phyloP scores from a whole-genome alignment of 148 eudicot genomes.

The Vaccinium vitisidaea region DNA sequence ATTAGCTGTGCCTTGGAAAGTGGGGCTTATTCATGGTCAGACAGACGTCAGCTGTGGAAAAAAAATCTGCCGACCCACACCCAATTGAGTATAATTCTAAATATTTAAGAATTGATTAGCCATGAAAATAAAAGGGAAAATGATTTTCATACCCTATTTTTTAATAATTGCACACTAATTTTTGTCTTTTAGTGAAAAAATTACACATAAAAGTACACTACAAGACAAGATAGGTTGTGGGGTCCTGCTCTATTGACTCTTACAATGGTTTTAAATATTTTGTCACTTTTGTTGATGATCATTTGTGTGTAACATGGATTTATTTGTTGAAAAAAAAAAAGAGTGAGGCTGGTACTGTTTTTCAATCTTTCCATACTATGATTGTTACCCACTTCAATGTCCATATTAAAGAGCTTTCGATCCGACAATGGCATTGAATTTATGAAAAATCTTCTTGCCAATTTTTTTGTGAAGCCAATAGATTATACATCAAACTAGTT shows the following conservation, averaged over 20 bases:
- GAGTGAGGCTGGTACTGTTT: not conserved
- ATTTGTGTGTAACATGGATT: not conserved
- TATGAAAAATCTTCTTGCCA: not conserved
- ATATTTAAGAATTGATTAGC: too few species aligned
- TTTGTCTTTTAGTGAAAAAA: too few species aligned
- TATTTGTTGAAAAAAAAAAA: not conserved
- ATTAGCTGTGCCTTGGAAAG: too few species aligned
- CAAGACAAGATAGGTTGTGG: not conserved
- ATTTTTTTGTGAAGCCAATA: not conserved
- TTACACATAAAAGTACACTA: too few species aligned
- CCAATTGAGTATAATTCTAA: too few species aligned
- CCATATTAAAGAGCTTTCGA: not conserved
- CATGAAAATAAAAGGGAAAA: too few species aligned
- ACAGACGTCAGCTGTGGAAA: too few species aligned
- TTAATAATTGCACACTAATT: too few species aligned
- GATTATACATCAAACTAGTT: not conserved
- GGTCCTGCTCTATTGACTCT: not conserved
- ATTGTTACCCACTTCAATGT: not conserved
- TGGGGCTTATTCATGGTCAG: too few species aligned
- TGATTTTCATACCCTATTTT: too few species aligned
- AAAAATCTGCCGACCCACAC: too few species aligned
- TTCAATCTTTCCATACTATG: not conserved
- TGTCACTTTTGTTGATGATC: not conserved
- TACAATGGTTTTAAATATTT: not conserved
- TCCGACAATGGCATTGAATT: not conserved